Conservation (phyloP, 73 alveolate genomes). For the Paramecium octaurelia region DNA sequence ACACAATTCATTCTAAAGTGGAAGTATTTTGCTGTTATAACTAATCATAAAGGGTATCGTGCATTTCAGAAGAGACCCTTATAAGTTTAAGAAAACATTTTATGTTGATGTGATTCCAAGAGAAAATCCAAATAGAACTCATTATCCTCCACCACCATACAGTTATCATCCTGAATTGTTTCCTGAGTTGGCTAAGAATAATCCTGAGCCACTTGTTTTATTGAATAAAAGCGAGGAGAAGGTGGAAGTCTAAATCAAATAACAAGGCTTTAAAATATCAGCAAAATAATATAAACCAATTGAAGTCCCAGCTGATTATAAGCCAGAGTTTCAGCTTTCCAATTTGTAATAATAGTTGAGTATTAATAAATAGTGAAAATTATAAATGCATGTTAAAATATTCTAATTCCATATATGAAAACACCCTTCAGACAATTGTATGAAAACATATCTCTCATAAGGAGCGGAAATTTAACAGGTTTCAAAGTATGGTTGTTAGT, state of each 20-base stretch:
- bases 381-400: not conserved
- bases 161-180: constrained; percentile 82
- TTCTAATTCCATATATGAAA: not conserved
- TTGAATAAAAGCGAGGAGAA: not conserved
- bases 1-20: constrained; percentile 73
- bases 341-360: not conserved
- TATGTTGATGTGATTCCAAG: constrained; percentile 71
- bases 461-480: constrained; percentile 3
- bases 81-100: constrained; percentile 57
- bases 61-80: constrained; percentile 65
- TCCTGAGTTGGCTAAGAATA: constrained; percentile 78
- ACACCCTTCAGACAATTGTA: not conserved
- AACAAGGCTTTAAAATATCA: not conserved
- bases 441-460: not conserved
- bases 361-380: not conserved
- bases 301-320: not conserved
- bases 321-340: not conserved
- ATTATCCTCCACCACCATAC: constrained; percentile 80
- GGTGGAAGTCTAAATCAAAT: not conserved
- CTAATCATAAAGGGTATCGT: constrained; percentile 30
- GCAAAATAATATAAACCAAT: not conserved
- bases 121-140: constrained; percentile 68
- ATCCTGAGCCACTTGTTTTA: constrained; percentile 63
- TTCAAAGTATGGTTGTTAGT: no score
- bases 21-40: constrained; percentile 56